phyloP scores from a whole-genome alignment of 495 filamentous ascomycete species.

The Tuber melanosporum region DNA sequence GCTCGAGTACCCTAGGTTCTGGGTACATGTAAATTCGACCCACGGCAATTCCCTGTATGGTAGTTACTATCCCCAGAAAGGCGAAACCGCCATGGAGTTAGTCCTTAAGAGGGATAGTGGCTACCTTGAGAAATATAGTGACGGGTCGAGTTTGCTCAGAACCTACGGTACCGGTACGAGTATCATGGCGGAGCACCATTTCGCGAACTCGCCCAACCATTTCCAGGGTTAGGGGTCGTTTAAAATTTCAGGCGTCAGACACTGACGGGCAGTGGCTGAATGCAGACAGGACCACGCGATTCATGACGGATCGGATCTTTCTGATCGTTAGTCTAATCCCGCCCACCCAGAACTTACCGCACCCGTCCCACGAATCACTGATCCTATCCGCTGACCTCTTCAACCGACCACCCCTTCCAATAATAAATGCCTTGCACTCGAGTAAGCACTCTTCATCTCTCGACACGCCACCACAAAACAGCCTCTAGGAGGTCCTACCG shows the following conservation, averaged over 20 bases:
- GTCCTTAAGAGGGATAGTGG: too few species aligned
- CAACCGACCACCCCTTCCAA: neutral
- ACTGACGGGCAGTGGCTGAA: conserved; percentile 4
- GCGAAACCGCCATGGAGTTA: too few species aligned
- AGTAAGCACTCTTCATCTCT: neutral
- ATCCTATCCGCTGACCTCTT: neutral
- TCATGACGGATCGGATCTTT: neutral
- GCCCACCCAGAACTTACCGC: neutral
- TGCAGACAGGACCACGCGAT: neutral
- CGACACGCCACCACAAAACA: neutral
- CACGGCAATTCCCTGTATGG: too few species aligned
- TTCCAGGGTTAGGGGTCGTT: neutral
- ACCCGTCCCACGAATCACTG: neutral
- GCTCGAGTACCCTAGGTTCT: too few species aligned
- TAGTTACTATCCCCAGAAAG: too few species aligned
- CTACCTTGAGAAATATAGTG: too few species aligned
- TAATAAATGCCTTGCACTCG: neutral
- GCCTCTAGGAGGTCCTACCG: neutral
- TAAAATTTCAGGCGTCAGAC: neutral
- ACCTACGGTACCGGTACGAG: too few species aligned
- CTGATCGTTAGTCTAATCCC: neutral
- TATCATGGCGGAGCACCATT: neutral
- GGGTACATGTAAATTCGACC: too few species aligned
- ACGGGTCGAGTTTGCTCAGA: too few species aligned
- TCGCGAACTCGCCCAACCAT: neutral